phyloP scores from a whole-genome alignment of 345 rosid species.

The Tarenaya hassleriana region DNA sequence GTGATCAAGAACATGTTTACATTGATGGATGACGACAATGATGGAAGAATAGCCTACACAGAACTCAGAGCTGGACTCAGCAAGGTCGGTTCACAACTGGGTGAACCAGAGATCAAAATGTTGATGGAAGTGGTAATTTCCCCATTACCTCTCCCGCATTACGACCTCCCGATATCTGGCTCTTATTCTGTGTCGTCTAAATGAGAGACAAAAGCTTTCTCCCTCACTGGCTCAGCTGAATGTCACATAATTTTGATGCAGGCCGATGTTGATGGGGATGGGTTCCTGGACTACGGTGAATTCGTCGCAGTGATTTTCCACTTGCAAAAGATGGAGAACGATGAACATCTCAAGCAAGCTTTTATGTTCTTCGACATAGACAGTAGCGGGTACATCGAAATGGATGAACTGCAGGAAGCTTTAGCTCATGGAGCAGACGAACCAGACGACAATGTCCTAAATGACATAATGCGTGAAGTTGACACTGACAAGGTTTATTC shows the following conservation, averaged over 20 bases:
- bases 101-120: constrained; percentile 89
- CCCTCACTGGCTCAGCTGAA: constrained; percentile 5
- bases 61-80: constrained; percentile 82
- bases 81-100: constrained; percentile 83
- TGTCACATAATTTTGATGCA: constrained; percentile 24
- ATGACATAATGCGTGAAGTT: constrained; percentile 59
- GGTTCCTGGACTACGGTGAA: constrained; percentile 67
- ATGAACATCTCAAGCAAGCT: constrained; percentile 86
- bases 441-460: constrained; percentile 51
- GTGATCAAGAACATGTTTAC: constrained; percentile 87
- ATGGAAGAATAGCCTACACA: constrained; percentile 74
- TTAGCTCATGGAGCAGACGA: constrained; percentile 68
- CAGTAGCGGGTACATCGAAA: constrained; percentile 76
- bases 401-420: constrained; percentile 60
- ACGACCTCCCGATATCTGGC: background rate
- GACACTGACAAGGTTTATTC: too few relatives aligned
- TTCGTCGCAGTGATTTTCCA: constrained; percentile 64
- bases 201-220: background rate
- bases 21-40: constrained; percentile 82
- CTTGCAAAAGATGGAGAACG: constrained; percentile 96
- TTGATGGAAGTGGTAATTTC: constrained; percentile 89
- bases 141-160: background rate
- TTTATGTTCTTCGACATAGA: constrained; percentile 90
- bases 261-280: constrained; percentile 97
- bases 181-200: too few relatives aligned